Conservation (phyloP, 768 basidiomycete genomes). For the Infundibulicybe gibba region DNA sequence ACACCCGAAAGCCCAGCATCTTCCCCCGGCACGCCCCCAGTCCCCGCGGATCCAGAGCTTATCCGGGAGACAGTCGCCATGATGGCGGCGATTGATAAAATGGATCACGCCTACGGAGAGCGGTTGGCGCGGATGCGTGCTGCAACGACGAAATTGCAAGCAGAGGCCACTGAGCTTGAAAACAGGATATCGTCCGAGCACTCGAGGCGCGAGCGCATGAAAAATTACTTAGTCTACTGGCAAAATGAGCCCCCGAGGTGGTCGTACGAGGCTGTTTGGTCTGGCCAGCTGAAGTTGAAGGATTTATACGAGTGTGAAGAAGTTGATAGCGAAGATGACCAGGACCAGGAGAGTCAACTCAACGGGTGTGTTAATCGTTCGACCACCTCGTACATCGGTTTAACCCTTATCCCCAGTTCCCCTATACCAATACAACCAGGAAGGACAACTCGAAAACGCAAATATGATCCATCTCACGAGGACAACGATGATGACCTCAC, state of each 20-base stretch:
- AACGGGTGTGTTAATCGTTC: background rate
- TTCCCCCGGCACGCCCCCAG: conserved; percentile 6
- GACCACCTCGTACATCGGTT: background rate
- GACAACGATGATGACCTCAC: background rate
- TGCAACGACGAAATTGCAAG: conserved; percentile 5
- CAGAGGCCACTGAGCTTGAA: conserved; percentile 5
- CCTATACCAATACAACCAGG: too few relatives aligned
- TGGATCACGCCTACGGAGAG: conserved; percentile 3
- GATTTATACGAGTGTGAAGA: conserved; percentile 6
- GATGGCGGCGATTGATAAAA: conserved; percentile 10
- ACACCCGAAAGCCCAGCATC: conserved; percentile 14
- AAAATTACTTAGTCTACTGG: conserved; percentile 13
- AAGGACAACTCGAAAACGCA: background rate
- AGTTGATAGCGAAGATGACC: conserved; percentile 10
- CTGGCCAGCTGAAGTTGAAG: conserved; percentile 7
- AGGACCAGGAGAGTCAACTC: background rate
- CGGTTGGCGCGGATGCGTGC: conserved; percentile 5
- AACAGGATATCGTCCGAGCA: conserved; percentile 10
- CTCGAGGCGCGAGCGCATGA: conserved; percentile 10
- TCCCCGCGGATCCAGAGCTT: conserved; percentile 9
- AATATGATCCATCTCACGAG: background rate
- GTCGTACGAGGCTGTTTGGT: conserved; percentile 15
- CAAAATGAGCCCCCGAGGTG: conserved; percentile 4
- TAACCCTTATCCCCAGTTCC: background rate
- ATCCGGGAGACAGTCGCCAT: conserved; percentile 9